Percentiles rank a stretch among this genome's conserved stretches.
Conservation (phyloP, 2,329 filamentous ascomycete genomes). For the Metarhizium rileyi region DNA sequence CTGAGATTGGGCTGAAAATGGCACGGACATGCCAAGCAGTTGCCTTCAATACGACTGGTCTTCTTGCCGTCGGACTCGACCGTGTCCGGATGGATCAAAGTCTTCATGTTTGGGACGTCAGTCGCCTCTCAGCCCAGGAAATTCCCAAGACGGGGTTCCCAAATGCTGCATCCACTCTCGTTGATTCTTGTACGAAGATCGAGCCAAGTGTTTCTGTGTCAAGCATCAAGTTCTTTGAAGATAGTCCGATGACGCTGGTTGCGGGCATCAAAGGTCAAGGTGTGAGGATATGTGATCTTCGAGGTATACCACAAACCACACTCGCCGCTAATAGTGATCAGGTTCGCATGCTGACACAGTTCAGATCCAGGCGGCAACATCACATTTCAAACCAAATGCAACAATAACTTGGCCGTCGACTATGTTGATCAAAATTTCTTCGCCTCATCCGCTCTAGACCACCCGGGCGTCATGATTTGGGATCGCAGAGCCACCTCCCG, state of each 20-base stretch:
- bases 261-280: slow-evolving; percentile 68
- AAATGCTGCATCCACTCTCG: slow-evolving; percentile 35
- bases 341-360: background rate
- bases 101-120: slow-evolving; percentile 74
- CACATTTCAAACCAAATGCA: slow-evolving; percentile 56
- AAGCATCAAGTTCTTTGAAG: slow-evolving; percentile 72
- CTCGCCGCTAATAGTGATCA: background rate
- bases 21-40: slow-evolving; percentile 73
- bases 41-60: slow-evolving; percentile 62
- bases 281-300: slow-evolving; percentile 66
- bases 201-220: slow-evolving; percentile 67
- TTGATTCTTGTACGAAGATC: slow-evolving; percentile 48
- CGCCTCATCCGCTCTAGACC: slow-evolving; percentile 66
- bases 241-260: slow-evolving; percentile 64
- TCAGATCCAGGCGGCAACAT: slow-evolving; percentile 42
- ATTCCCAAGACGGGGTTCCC: slow-evolving; percentile 40
- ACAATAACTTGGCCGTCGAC: slow-evolving; percentile 68
- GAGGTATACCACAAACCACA: slow-evolving; percentile 40
- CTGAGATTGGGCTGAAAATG: slow-evolving; percentile 63
- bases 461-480: slow-evolving; percentile 68
- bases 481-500: slow-evolving; percentile 56
- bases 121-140: slow-evolving; percentile 44
- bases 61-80: slow-evolving; percentile 70
- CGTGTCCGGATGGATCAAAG: slow-evolving; percentile 74
- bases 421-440: slow-evolving; percentile 77